Conservation (phyloP, 345 rosid species). For the Corymbia maculata region DNA sequence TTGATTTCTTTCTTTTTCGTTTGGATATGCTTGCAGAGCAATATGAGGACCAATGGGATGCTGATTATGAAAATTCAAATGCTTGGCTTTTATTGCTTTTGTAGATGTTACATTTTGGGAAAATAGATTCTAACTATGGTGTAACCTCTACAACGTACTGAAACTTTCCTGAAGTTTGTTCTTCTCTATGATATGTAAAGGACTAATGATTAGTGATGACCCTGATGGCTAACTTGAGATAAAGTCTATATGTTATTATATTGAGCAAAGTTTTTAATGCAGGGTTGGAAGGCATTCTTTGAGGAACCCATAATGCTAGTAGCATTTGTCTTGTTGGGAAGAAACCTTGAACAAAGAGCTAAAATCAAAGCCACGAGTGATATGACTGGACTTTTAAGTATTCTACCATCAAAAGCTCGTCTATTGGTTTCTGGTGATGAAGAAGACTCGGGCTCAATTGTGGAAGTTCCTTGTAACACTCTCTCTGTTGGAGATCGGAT, state of each 20-base stretch:
- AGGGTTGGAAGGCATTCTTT: slow-evolving; percentile 98
- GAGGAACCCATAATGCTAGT: slow-evolving; percentile 96
- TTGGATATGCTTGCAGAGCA: background rate
- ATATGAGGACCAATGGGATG: background rate
- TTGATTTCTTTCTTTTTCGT: background rate
- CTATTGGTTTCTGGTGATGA: slow-evolving; percentile 54
- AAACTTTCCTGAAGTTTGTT: background rate
- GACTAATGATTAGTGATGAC: background rate
- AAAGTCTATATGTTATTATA: background rate
- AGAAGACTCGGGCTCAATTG: slow-evolving; percentile 30
- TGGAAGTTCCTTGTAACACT: slow-evolving; percentile 81
- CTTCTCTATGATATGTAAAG: background rate
- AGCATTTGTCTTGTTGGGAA: slow-evolving; percentile 90
- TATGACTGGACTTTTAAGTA: slow-evolving; percentile 87
- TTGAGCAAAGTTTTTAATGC: slow-evolving; percentile 1
- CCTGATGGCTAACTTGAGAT: background rate
- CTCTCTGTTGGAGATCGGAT: slow-evolving; percentile 84
- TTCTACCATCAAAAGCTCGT: slow-evolving; percentile 91
- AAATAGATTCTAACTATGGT: background rate
- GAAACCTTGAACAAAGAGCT: slow-evolving; percentile 98
- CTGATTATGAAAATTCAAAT: background rate
- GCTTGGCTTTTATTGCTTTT: background rate
- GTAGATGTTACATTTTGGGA: background rate
- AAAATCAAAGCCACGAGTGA: slow-evolving; percentile 96
- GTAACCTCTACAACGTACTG: background rate